phyloP scores from a whole-genome alignment of 352 stramenopile genomes.

The Phytophthora citrophthora region DNA sequence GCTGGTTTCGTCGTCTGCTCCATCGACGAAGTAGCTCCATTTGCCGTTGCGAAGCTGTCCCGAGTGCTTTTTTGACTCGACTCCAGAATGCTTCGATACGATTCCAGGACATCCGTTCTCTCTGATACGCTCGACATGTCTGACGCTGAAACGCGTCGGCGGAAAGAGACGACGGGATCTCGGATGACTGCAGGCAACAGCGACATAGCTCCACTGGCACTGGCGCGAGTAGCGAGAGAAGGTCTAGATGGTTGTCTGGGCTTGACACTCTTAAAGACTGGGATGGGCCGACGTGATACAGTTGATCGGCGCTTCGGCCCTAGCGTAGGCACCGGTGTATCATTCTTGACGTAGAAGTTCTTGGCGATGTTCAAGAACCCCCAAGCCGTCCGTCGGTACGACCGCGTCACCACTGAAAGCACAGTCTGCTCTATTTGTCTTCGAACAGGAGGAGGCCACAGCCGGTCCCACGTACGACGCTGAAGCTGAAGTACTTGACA shows the following conservation, averaged over 20 bases:
- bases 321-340: constrained; percentile 32
- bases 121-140: constrained; percentile 17
- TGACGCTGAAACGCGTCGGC: constrained; percentile 11
- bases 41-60: neutral
- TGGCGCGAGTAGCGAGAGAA: constrained; percentile 2
- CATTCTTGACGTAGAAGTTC: constrained; percentile 69
- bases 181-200: constrained; percentile 11
- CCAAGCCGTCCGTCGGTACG: constrained; percentile 42
- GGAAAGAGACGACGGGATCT: constrained; percentile 15
- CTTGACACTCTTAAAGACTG: neutral
- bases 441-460: constrained; percentile 55
- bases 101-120: constrained; percentile 10
- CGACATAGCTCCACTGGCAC: neutral
- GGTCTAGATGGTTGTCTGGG: too few relatives aligned
- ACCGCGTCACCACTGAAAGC: constrained; percentile 39
- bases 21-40: too few relatives aligned
- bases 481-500: constrained; percentile 72
- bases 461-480: constrained; percentile 46
- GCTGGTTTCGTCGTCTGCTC: neutral
- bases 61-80: constrained; percentile 11
- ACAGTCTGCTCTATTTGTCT: constrained; percentile 48
- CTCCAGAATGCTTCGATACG: constrained; percentile 17
- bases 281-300: neutral
- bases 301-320: constrained; percentile 5
- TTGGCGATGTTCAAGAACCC: constrained; percentile 67